These are phyloP conservation scores for Actinomortierella wolfii DNA, from an alignment of 371 early-diverging fungal species.

Conservation along the genomic window DNA sequence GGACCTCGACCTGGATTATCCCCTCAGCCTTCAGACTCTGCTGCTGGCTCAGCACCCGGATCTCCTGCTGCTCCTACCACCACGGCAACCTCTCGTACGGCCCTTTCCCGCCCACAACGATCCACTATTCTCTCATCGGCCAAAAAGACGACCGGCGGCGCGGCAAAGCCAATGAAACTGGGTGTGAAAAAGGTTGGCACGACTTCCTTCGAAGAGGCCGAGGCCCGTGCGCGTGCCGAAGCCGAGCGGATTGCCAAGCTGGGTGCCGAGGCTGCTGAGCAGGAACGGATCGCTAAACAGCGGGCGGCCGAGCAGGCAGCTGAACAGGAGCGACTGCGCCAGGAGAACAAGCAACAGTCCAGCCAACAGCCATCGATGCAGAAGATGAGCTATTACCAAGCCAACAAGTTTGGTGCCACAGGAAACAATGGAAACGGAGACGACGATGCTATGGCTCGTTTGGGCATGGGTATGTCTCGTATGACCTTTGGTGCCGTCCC, in stretches of 20 bases:
- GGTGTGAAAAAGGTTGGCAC: conserved; percentile 84
- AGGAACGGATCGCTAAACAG: conserved; percentile 45
- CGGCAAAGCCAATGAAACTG: conserved; percentile 71
- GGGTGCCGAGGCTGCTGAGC: conserved; percentile 74
- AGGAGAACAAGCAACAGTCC: conserved; percentile 22
- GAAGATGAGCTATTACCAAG: conserved; percentile 24
- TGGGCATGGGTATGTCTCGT: conserved; percentile 84
- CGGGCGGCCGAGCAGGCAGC: conserved; percentile 38
- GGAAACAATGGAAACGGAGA: conserved; percentile 15
- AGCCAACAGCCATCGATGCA: conserved; percentile 18
- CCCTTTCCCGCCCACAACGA: conserved; percentile 42
- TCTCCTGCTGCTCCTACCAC: no score
- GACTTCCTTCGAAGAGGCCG: conserved; percentile 91
- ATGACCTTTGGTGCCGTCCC: conserved; percentile 69
- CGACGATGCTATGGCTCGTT: conserved; percentile 67
- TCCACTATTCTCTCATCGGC: conserved; percentile 36
- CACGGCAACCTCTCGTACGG: conserved; percentile 9
- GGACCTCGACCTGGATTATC: background rate
- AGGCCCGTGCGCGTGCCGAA: conserved; percentile 87
- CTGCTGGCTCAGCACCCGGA: no score
- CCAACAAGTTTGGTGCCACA: conserved; percentile 30
- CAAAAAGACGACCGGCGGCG: conserved; percentile 48
- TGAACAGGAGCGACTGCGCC: conserved; percentile 25
- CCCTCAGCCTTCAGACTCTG: no score
- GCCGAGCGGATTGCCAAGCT: conserved; percentile 76